Conservation (phyloP, 106 monocot species). For the Triglochin maritima region DNA sequence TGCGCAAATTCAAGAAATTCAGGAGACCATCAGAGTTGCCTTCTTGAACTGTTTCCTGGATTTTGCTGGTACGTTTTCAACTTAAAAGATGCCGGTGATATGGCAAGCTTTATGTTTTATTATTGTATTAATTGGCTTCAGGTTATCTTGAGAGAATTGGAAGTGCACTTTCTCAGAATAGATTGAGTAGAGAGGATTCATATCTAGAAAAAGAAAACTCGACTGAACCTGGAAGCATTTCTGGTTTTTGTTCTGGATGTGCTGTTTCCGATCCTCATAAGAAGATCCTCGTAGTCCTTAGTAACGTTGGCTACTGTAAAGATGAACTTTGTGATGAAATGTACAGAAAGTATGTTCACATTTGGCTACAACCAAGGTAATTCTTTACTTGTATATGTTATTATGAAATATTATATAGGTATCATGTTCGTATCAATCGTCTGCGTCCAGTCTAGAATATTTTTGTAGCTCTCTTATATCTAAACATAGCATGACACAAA, state of each 20-base stretch:
- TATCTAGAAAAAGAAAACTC: slow-evolving; percentile 44
- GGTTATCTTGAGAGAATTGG: slow-evolving; percentile 88
- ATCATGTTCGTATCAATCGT: too few relatives aligned
- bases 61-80: slow-evolving; percentile 61
- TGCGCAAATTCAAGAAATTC: slow-evolving; percentile 67
- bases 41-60: slow-evolving; percentile 86
- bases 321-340: slow-evolving; percentile 68
- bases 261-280: slow-evolving; percentile 53
- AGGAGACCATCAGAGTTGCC: slow-evolving; percentile 80
- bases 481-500: too few relatives aligned
- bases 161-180: slow-evolving; percentile 45
- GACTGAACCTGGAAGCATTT: slow-evolving; percentile 33
- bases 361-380: slow-evolving; percentile 76
- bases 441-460: too few relatives aligned
- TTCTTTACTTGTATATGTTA: background rate
- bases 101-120: background rate
- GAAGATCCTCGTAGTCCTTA: slow-evolving; percentile 72
- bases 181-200: slow-evolving; percentile 40
- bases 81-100: background rate
- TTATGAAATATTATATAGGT: too few relatives aligned
- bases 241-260: slow-evolving; percentile 18
- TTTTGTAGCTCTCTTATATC: too few relatives aligned
- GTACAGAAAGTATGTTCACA: slow-evolving; percentile 73
- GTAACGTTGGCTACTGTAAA: slow-evolving; percentile 99
- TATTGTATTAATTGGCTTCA: slow-evolving; percentile 12